phyloP scores from a whole-genome alignment of 768 basidiomycete species.

The Cystobasidium onofrii region DNA sequence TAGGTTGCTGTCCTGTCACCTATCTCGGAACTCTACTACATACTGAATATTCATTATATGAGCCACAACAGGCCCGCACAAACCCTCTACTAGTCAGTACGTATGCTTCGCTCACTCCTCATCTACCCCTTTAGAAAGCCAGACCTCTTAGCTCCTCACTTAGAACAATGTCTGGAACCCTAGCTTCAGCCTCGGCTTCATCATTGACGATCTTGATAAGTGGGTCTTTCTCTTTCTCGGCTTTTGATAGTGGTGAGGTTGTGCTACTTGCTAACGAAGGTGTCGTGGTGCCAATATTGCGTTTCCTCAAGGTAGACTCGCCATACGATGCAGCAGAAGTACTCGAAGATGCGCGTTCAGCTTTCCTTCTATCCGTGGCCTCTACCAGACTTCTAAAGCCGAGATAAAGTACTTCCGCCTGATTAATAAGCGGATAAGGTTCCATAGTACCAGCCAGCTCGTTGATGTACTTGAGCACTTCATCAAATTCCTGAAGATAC shows the following conservation, averaged over 20 bases:
- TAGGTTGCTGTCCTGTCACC: too few species aligned
- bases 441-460: slow-evolving; percentile 79
- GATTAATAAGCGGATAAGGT: slow-evolving; percentile 85
- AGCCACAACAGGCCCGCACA: too few species aligned
- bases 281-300: neutral
- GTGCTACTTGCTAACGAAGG: neutral
- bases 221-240: slow-evolving; percentile 7
- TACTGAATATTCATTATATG: too few species aligned
- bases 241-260: neutral
- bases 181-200: slow-evolving; percentile 29
- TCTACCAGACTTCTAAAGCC: slow-evolving; percentile 81
- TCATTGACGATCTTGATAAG: slow-evolving; percentile 26
- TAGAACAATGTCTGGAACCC: slow-evolving; percentile 6
- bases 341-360: slow-evolving; percentile 1
- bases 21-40: too few species aligned
- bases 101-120: too few species aligned
- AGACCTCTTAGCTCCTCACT: slow-evolving; percentile 7
- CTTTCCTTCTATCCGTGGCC: slow-evolving; percentile 24
- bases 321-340: neutral
- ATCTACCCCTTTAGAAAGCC: neutral
- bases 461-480: slow-evolving; percentile 77
- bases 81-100: neutral
- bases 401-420: slow-evolving; percentile 92
- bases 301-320: too few species aligned
- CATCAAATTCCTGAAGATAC: slow-evolving; percentile 66